Conservation (phyloP, 805 yeast genomes). For the Cyberlindnera galapagoensis region DNA sequence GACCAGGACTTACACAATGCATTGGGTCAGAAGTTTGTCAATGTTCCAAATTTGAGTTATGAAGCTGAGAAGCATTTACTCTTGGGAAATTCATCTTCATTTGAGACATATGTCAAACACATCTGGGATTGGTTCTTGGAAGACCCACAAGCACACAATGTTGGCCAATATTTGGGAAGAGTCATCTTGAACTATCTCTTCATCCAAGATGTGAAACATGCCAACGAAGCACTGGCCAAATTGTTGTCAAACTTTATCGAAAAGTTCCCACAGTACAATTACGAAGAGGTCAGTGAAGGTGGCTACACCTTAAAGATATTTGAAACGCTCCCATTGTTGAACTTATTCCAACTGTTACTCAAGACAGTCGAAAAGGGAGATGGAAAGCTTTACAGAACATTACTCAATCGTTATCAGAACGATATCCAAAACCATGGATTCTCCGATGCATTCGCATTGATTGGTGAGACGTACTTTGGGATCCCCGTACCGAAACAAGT, state of each 20-base stretch:
- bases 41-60: conserved; percentile 39
- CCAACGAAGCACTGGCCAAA: conserved; percentile 32
- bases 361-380: conserved; percentile 49
- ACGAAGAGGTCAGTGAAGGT: conserved; percentile 25
- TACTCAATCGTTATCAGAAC: conserved; percentile 43
- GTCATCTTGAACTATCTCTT: conserved; percentile 71
- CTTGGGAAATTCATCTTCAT: conserved; percentile 46
- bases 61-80: conserved; percentile 72
- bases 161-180: conserved; percentile 38
- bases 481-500: conserved; percentile 45
- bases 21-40: conserved; percentile 60
- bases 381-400: conserved; percentile 45
- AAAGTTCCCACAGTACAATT: conserved; percentile 17
- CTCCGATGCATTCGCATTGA: conserved; percentile 39
- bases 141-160: conserved; percentile 22
- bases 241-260: conserved; percentile 21
- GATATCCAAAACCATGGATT: conserved; percentile 31
- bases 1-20: conserved; percentile 71
- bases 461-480: conserved; percentile 60
- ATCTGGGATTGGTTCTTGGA: conserved; percentile 39
- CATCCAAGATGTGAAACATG: conserved; percentile 59
- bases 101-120: conserved; percentile 39
- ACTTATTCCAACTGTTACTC: conserved; percentile 64
- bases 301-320: conserved; percentile 31
- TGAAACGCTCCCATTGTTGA: conserved; percentile 41